A percentile compares a stretch with the other conserved stretches of the same genome.
Conservation (phyloP, 805 yeast genomes). For the Metschnikowia cubensis region DNA sequence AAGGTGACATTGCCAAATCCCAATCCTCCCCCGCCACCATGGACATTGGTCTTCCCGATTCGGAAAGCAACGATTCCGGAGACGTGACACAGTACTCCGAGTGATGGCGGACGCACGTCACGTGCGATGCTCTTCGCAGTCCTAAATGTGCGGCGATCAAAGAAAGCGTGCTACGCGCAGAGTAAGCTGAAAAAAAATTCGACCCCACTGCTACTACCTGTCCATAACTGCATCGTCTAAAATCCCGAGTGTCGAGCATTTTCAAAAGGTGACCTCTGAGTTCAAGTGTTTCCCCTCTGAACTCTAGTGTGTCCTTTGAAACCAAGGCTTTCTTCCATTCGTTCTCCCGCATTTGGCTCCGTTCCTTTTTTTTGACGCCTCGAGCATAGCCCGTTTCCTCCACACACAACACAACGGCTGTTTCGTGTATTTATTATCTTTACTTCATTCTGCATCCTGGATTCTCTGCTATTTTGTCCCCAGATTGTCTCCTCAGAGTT, state of each 20-base stretch:
- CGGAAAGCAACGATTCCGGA: constrained; percentile 6
- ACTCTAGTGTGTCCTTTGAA: neutral
- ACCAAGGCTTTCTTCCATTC: neutral
- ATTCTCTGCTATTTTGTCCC: neutral
- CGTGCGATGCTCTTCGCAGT: constrained; percentile 5
- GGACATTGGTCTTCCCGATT: neutral
- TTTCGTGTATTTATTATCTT: constrained; percentile 4
- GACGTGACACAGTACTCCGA: constrained; percentile 16
- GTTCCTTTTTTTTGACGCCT: neutral
- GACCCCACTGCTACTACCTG: neutral
- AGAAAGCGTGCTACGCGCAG: constrained; percentile 4
- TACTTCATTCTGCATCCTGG: constrained; percentile 10
- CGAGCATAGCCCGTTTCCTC: neutral
- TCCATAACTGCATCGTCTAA: constrained; percentile 1
- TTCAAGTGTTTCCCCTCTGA: too few relatives aligned
- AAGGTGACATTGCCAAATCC: neutral
- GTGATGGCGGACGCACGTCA: neutral
- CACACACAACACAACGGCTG: neutral
- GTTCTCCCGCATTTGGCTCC: neutral
- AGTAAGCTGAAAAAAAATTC: constrained; percentile 6
- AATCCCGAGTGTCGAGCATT: neutral
- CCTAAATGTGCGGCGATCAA: constrained; percentile 4
- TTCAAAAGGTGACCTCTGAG: too few relatives aligned
- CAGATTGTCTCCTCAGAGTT: neutral
- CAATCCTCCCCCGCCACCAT: too few relatives aligned